Evolutionary conservation across 805 yeast species (phyloP).

Genomic region (Cyberlindnera subsufficiens): DNA sequence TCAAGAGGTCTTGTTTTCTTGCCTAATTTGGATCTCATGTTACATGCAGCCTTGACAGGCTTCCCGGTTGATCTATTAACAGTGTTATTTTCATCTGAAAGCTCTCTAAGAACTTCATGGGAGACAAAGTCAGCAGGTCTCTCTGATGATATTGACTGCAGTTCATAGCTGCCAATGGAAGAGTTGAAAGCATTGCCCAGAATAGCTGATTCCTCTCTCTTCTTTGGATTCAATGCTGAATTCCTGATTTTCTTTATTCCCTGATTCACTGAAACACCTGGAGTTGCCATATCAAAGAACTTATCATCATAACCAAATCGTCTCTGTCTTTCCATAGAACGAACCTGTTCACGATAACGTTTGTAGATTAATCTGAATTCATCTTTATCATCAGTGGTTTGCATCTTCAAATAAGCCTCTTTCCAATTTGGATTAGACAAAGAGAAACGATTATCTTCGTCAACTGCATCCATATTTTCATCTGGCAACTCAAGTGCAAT

Average conservation of each 20-base stretch:
- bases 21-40: no score
- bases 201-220: no score
- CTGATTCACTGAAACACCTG: no score
- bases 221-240: not conserved
- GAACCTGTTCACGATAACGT: constrained; percentile 1
- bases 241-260: not conserved
- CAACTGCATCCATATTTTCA: not conserved
- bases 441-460: constrained; percentile 1
- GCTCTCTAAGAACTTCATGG: no score
- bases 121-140: no score
- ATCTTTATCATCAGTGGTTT: constrained; percentile 3
- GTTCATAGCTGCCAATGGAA: no score
- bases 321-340: not conserved
- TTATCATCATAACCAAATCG: not conserved
- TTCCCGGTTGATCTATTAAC: no score
- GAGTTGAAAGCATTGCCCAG: no score
- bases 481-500: constrained; percentile 1
- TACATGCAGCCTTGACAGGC: no score
- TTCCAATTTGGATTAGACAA: constrained; percentile 11
- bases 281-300: not conserved
- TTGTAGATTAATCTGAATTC: constrained; percentile 5
- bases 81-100: no score
- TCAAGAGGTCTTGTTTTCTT: no score
- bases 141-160: no score
- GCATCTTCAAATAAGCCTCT: constrained; percentile 12